Evolutionary conservation across 1,139 yeast species (phyloP).

Genomic region (Yamadazyma diddensiae): DNA sequence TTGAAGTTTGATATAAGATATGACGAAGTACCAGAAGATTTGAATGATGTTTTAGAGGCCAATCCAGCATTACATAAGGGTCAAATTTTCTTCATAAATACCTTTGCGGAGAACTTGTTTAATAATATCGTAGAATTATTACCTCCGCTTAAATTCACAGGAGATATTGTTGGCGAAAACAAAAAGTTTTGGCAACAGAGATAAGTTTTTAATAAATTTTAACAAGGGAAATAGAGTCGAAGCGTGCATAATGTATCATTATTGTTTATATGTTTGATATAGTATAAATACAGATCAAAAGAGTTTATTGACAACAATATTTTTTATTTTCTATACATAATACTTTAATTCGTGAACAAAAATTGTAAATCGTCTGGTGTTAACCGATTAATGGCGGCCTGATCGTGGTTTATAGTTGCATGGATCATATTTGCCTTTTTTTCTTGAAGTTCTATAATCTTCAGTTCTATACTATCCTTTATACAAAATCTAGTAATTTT

Average conservation of each 20-base stretch:
- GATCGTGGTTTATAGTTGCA: conserved; percentile 92
- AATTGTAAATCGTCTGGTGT: conserved; percentile 95
- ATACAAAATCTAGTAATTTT: conserved; percentile 87
- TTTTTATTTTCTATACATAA: no score
- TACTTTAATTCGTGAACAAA: conserved; percentile 64
- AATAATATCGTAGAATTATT: conserved; percentile 55
- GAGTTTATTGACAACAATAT: no score
- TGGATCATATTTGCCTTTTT: conserved; percentile 97
- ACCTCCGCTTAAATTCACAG: conserved; percentile 55
- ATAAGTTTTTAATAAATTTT: not conserved
- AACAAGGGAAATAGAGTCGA: no score
- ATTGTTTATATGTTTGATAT: no score
- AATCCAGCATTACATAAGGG: conserved; percentile 61
- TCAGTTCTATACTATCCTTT: conserved; percentile 94
- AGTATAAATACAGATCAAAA: no score
- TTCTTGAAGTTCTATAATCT: conserved; percentile 92
- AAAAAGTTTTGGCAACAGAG: conserved; percentile 39
- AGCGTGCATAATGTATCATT: no score
- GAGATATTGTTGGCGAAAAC: conserved; percentile 45
- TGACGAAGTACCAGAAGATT: conserved; percentile 27
- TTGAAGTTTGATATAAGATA: conserved; percentile 23
- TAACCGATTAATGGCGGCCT: conserved; percentile 79
- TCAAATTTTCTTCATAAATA: conserved; percentile 80
- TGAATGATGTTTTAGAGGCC: conserved; percentile 36
- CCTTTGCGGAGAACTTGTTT: conserved; percentile 79